These are phyloP conservation scores for Lindgomyces ingoldianus DNA, from an alignment of 495 filamentous ascomycete genomes.

Conservation along the genomic window DNA sequence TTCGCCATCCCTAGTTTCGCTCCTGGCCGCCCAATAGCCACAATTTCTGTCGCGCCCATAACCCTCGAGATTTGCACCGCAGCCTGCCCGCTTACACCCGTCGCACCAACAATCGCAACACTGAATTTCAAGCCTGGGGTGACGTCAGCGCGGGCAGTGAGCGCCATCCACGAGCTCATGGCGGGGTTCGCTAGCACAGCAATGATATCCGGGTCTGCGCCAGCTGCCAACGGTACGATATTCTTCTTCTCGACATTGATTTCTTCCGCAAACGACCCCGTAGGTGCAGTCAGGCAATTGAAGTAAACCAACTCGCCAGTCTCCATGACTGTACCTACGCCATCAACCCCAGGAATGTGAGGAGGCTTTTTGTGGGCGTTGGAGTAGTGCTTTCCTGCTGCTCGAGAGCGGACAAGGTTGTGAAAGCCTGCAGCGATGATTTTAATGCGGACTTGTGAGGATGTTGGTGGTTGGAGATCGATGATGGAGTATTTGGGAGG, in stretches of 20 bases:
- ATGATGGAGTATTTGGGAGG: not conserved
- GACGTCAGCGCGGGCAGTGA: slow-evolving; percentile 44
- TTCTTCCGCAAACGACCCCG: slow-evolving; percentile 43
- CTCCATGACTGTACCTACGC: slow-evolving; percentile 40
- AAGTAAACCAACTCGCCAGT: slow-evolving; percentile 48
- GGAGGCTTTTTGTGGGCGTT: slow-evolving; percentile 40
- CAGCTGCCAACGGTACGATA: slow-evolving; percentile 41
- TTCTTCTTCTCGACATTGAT: slow-evolving; percentile 44
- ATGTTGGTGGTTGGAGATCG: not conserved
- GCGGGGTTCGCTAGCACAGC: slow-evolving; percentile 52
- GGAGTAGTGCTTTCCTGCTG: slow-evolving; percentile 49
- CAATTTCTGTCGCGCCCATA: slow-evolving; percentile 48
- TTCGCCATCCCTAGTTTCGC: slow-evolving; percentile 41
- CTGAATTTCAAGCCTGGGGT: slow-evolving; percentile 42
- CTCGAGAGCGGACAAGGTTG: slow-evolving; percentile 49
- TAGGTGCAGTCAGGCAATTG: slow-evolving; percentile 35
- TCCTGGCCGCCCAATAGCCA: slow-evolving; percentile 46
- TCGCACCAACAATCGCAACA: slow-evolving; percentile 50
- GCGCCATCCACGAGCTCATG: slow-evolving; percentile 49
- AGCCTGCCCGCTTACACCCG: slow-evolving; percentile 46
- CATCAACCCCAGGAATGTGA: slow-evolving; percentile 48
- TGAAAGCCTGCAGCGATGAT: slow-evolving; percentile 48
- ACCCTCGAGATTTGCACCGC: slow-evolving; percentile 45
- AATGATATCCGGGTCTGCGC: slow-evolving; percentile 46
- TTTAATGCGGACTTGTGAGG: slow-evolving; percentile 36